Evolutionary conservation across 352 stramenopile genomes (phyloP).

Genomic region (Phytophthora pini): DNA sequence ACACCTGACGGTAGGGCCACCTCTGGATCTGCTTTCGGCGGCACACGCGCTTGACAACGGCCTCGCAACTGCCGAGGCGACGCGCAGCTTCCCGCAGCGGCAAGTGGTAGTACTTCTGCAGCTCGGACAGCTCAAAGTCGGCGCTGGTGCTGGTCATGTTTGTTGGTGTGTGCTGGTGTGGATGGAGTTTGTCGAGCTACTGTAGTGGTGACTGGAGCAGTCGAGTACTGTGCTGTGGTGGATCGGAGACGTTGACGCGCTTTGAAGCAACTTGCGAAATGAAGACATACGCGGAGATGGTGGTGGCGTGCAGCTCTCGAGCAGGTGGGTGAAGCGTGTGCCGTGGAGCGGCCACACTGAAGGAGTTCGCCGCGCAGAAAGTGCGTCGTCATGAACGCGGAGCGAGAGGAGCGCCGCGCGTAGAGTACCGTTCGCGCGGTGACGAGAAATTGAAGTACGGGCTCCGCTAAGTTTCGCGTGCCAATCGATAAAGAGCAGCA

Average conservation of each 20-base stretch:
- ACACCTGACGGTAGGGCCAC: conserved; percentile 88
- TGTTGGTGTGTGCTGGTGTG: conserved; percentile 5
- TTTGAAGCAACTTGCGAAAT: conserved; percentile 47
- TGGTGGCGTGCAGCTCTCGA: conserved; percentile 31
- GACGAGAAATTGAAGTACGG: conserved; percentile 40
- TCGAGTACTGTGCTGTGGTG: conserved; percentile 2
- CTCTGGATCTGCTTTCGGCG: conserved; percentile 81
- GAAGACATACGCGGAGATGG: conserved; percentile 27
- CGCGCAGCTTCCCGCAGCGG: conserved; percentile 78
- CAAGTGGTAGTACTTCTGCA: conserved; percentile 89
- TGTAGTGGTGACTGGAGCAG: neutral
- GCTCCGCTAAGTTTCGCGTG: conserved; percentile 35
- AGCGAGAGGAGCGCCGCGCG: conserved; percentile 24
- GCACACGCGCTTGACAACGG: conserved; percentile 85
- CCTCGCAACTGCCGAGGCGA: conserved; percentile 79
- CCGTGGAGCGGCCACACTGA: conserved; percentile 14
- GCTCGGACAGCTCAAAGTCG: conserved; percentile 81
- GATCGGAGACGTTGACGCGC: conserved; percentile 21
- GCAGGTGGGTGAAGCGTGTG: conserved; percentile 27
- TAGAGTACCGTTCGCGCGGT: conserved; percentile 32
- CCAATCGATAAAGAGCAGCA: conserved; percentile 39
- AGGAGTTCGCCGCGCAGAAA: conserved; percentile 33
- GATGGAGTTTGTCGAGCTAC: conserved; percentile 1
- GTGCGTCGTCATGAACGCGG: conserved; percentile 24
- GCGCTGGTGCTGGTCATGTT: conserved; percentile 58